Evolutionary conservation across 2,329 filamentous ascomycete genomes (phyloP), one percentile per base, ranked within the genome.

Genomic region (Neurospora sp.): DNA sequence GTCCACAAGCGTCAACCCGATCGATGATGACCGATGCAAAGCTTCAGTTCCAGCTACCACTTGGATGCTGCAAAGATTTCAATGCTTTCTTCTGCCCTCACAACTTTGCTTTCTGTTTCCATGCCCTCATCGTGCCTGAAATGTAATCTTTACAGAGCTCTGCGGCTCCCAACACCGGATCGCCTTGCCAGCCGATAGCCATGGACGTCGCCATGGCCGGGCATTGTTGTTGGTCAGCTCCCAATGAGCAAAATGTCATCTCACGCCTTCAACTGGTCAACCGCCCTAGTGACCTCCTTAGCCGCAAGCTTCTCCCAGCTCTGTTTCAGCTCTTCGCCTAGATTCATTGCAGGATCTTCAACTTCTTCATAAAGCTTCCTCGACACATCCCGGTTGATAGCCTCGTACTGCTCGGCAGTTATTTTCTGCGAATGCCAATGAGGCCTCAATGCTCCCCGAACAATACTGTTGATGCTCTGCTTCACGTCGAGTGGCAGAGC

Each of bases 331-430:
- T 88, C 86, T 28, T 90, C 85, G 76, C 91, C 87, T 38, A 96
- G 84, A 17, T 36, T 7, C 33, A 83, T 80, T 23, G 84, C 81
- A 15, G 84, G 84, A 72, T 85, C 82, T 67, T 83, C 82, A 66
- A 87, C 84, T 72, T 89, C 86, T 73, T 89, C 93, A 80, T 99
- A 99, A 71, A 99, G 84, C 81, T 91, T 92, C 70, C 93, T 90
- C 58, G 93, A 97, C 40, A 98, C 90, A 71, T 91, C 90, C 72
- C 93, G 90, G 78, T 98, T 98, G 80, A 98, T 97, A 70, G 89
- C 89, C 2, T 93, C 95, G 79, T 97, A 99, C 79, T 97, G 91
- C 71, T 97, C 92, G 74, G 93, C 92, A 19, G 90, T 93, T 72
- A 98, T 86, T 73, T 90, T 87, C 75, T 91, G 90, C 58, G 90